phyloP scores from a whole-genome alignment of 495 filamentous ascomycete species.

The Penicillium longicatenatum region DNA sequence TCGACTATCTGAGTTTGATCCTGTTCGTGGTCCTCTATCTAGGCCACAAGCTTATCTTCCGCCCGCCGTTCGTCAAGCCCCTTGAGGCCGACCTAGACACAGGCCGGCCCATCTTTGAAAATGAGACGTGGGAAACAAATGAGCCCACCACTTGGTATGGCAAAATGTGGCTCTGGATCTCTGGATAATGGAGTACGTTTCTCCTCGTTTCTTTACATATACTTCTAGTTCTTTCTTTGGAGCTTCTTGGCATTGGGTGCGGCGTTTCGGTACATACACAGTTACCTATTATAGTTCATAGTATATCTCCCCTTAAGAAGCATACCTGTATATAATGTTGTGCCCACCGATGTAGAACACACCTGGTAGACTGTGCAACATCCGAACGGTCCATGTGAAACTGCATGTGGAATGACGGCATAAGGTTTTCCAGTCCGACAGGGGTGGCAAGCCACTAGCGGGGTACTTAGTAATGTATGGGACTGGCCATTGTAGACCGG shows the following conservation, averaged over 20 bases:
- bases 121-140: slow-evolving; percentile 47
- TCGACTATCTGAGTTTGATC: slow-evolving; percentile 63
- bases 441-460: neutral
- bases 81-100: slow-evolving; percentile 53
- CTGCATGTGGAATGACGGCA: slow-evolving; percentile 20
- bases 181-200: slow-evolving; percentile 19
- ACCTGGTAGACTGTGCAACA: too few species aligned
- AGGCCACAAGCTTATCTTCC: slow-evolving; percentile 57
- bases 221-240: slow-evolving; percentile 4
- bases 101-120: slow-evolving; percentile 41
- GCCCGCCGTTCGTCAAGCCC: slow-evolving; percentile 42
- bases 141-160: slow-evolving; percentile 44
- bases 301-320: slow-evolving; percentile 1
- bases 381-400: slow-evolving; percentile 27
- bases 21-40: slow-evolving; percentile 59
- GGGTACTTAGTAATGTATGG: neutral
- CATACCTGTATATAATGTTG: neutral
- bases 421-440: neutral
- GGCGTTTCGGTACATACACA: slow-evolving; percentile 2
- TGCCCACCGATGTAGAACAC: too few species aligned
- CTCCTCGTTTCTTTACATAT: slow-evolving; percentile 7
- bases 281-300: neutral
- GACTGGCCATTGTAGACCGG: neutral
- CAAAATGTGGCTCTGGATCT: slow-evolving; percentile 28
- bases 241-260: slow-evolving; percentile 5